These are phyloP conservation scores for Raddia distichophylla DNA, from an alignment of 176 grass and related monocot species.

Conservation along the genomic window DNA sequence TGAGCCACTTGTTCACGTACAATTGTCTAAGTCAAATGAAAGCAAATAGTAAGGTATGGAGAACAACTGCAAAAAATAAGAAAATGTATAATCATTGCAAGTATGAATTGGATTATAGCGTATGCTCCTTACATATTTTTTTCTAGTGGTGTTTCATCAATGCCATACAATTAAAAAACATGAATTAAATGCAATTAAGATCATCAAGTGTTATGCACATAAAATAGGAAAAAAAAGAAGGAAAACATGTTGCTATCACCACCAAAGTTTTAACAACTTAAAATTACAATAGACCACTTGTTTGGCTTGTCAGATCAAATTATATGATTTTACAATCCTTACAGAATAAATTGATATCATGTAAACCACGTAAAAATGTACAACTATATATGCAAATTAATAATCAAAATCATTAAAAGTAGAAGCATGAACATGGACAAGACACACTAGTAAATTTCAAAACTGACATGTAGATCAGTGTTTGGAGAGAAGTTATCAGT, in stretches of 20 bases:
- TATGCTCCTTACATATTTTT: slow-evolving; percentile 15
- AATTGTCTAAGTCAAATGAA: slow-evolving; percentile 61
- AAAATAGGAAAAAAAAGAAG: slow-evolving; percentile 21
- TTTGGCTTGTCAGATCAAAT: neutral
- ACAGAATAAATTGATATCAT: slow-evolving; percentile 12
- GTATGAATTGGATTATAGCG: neutral
- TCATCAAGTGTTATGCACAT: neutral
- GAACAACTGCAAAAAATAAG: slow-evolving; percentile 12
- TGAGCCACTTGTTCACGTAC: slow-evolving; percentile 71
- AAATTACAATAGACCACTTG: neutral
- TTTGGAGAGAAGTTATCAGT: slow-evolving; percentile 94
- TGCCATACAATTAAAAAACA: neutral
- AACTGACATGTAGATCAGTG: slow-evolving; percentile 84
- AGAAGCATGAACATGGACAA: slow-evolving; percentile 35
- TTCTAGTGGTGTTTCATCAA: slow-evolving; percentile 13
- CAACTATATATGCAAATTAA: slow-evolving; percentile 9
- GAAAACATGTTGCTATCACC: slow-evolving; percentile 6
- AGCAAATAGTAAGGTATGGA: slow-evolving; percentile 19
- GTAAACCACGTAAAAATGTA: neutral
- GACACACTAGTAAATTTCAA: slow-evolving; percentile 19
- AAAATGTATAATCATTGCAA: neutral
- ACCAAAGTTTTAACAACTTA: slow-evolving; percentile 8
- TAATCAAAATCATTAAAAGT: slow-evolving; percentile 31
- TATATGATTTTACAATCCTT: neutral
- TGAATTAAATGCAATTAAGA: slow-evolving; percentile 4